Evolutionary conservation across 768 basidiomycete genomes (phyloP).

Genomic region (Pulveroboletus sp.): DNA sequence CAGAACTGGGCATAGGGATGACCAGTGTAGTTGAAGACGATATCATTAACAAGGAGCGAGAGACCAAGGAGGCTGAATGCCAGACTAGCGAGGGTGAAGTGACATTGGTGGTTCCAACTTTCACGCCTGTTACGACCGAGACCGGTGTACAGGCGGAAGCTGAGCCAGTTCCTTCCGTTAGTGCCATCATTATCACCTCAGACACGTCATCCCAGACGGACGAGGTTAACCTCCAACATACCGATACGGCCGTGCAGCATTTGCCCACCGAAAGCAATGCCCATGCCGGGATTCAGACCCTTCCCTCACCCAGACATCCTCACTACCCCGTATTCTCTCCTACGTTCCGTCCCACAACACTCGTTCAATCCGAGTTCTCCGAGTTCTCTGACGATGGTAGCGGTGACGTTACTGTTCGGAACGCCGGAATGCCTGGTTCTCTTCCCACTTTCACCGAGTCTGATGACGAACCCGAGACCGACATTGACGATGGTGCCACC

Average conservation of each 20-base stretch:
- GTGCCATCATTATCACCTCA: slow-evolving; percentile 16
- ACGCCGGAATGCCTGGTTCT: slow-evolving; percentile 18
- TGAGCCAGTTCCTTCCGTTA: slow-evolving; percentile 14
- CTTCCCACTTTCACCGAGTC: slow-evolving; percentile 22
- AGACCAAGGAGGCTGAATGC: slow-evolving; percentile 58
- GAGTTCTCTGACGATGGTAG: slow-evolving; percentile 38
- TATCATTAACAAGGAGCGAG: slow-evolving; percentile 39
- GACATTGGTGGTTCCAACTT: slow-evolving; percentile 27
- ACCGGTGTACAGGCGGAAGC: slow-evolving; percentile 40
- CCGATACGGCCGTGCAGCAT: slow-evolving; percentile 50
- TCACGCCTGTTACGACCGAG: slow-evolving; percentile 30
- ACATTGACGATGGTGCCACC: slow-evolving; percentile 39
- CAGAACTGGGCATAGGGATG: slow-evolving; percentile 52
- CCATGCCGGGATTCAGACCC: slow-evolving; percentile 38
- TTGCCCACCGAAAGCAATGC: slow-evolving; percentile 26
- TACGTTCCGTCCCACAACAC: slow-evolving; percentile 37
- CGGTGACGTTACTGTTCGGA: slow-evolving; percentile 30
- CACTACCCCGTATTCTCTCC: slow-evolving; percentile 21
- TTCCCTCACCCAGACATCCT: slow-evolving; percentile 25
- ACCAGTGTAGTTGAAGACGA: slow-evolving; percentile 39
- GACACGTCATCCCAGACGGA: slow-evolving; percentile 50
- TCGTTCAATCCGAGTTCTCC: slow-evolving; percentile 44
- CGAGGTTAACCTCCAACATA: slow-evolving; percentile 27
- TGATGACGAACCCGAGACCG: slow-evolving; percentile 43
- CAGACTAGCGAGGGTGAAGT: slow-evolving; percentile 54